Evolutionary conservation across 768 basidiomycete species (phyloP), one percentile per base, ranked within the genome.

Genomic region (Agrocybe chaxingu): DNA sequence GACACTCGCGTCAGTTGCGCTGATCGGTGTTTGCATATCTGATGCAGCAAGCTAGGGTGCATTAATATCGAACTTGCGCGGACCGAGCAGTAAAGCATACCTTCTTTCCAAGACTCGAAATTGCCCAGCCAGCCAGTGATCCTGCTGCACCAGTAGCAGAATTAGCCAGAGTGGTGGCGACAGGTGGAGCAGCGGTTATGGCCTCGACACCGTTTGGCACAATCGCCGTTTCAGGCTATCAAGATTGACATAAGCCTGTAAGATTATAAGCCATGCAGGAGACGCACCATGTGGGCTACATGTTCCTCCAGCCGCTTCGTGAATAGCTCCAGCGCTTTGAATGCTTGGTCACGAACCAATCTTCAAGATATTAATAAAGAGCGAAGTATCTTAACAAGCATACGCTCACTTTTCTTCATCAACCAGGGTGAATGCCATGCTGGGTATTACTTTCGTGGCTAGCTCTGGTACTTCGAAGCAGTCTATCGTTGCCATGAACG

Each of bases 81-180:
- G 40, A 7, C 31, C 4, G 11, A 48, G 18, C 24, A 45, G 4
- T 13, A 7, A 16, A 41, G 48, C 70, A 30, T 47, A 89, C 89
- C 75, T 88, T 89, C 70, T 84, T 94, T 24, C 89, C 85, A 0
- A 98, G 61, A 0, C 89, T 93, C 3, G 92, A 89, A 38, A 98
- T 92, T 1, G 96, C 96, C 96, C 96, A 98, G 5, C 94, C 92
- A 10, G 96, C 95, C 3, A 99, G 71, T 12, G 86, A 89, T 7
- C 90, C 87, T 12, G 95, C 96, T 2, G 94, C 95, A 0, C 93
- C 94, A 0, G 93, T 85, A 0, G 96, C 93, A 3, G 85, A 85
- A 57, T 85, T 92, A 11, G 91, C 91, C 2, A 97, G 69, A 8
- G 76, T 81, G 58, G 73, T 63, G 69, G 73, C 71, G 51, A 67